Evolutionary conservation across 2,329 filamentous ascomycete species (phyloP).

Genomic region (Paraphaeosphaeria minitans): DNA sequence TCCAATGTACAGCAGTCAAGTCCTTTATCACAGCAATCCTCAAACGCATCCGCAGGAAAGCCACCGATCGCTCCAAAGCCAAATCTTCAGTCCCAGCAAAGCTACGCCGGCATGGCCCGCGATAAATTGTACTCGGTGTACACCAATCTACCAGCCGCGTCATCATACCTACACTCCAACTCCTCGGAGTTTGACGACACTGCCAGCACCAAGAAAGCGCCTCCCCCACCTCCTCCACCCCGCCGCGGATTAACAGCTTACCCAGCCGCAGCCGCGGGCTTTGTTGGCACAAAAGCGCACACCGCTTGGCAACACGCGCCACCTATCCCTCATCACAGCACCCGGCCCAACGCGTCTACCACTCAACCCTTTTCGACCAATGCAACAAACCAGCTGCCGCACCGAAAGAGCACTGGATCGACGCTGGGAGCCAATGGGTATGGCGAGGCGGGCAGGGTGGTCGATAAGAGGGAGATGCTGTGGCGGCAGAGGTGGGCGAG

Average conservation of each 20-base stretch:
- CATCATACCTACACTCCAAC: conserved; percentile 26
- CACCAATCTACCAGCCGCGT: conserved; percentile 45
- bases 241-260: conserved; percentile 45
- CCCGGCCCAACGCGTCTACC: conserved; percentile 26
- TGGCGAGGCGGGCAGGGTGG: conserved; percentile 29
- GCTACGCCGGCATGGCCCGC: conserved; percentile 45
- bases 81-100: conserved; percentile 37
- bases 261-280: conserved; percentile 45
- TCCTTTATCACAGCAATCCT: conserved; percentile 33
- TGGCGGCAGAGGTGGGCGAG: conserved; percentile 72
- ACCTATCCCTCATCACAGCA: conserved; percentile 32
- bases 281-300: conserved; percentile 45
- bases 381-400: conserved; percentile 24
- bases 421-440: conserved; percentile 28
- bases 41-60: conserved; percentile 25
- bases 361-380: conserved; percentile 36
- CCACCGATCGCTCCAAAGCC: conserved; percentile 36
- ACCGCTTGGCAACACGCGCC: conserved; percentile 44
- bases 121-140: conserved; percentile 49
- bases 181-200: conserved; percentile 6
- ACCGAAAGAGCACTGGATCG: conserved; percentile 33
- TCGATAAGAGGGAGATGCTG: conserved; percentile 72
- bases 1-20: conserved; percentile 33
- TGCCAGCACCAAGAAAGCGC: conserved; percentile 20
- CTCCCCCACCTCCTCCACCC: conserved; percentile 46